Evolutionary conservation across 495 filamentous ascomycete species (phyloP), one percentile per base, ranked within the genome.

Genomic region (Viridothelium virens): DNA sequence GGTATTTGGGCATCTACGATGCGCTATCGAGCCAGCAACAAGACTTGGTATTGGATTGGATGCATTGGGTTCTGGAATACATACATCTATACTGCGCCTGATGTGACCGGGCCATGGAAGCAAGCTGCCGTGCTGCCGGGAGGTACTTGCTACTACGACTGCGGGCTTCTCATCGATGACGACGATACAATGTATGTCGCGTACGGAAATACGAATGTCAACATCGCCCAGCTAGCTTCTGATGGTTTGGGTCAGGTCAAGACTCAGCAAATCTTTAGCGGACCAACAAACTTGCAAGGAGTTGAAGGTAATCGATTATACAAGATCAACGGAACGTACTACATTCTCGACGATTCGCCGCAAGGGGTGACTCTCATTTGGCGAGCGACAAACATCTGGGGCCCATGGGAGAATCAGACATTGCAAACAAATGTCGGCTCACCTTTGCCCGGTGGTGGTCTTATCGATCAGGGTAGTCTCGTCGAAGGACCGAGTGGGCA

Each of bases 161-260:
- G 74, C 44, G 84, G 85, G 3, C 70, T 86, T 5, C 72, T 86
- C 6, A 76, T 87, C 66, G 82, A 85, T 64, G 73, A 74, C 53
- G 79, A 86, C 64, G 83, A 83, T 59, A 80, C 72, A 1, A 81
- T 84, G 77, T 86, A 85, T 67, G 80, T 86, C 12, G 81, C 77
- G 1, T 83, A 85, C 66, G 85, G 84, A 25, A 77, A 76, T 50
- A 78, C 74, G 1, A 73, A 78, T 14, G 79, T 86, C 38, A 70
- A 56, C 7, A 76, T 87, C 14, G 80, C 84, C 3, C 77, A 84
- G 67, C 75, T 87, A 1, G 77, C 79, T 10, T 38, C 68, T 0
- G 83, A 84, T 61, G 80, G 78, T 0, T 66, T 80, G 2, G 75
- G 73, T 56, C 70, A 81, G 48, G 80, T 79, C 9, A 74, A 74